Evolutionary conservation across 176 grass and related monocot species (phyloP), one percentile per base, ranked within the genome.

Genomic region (Avena insularis): DNA sequence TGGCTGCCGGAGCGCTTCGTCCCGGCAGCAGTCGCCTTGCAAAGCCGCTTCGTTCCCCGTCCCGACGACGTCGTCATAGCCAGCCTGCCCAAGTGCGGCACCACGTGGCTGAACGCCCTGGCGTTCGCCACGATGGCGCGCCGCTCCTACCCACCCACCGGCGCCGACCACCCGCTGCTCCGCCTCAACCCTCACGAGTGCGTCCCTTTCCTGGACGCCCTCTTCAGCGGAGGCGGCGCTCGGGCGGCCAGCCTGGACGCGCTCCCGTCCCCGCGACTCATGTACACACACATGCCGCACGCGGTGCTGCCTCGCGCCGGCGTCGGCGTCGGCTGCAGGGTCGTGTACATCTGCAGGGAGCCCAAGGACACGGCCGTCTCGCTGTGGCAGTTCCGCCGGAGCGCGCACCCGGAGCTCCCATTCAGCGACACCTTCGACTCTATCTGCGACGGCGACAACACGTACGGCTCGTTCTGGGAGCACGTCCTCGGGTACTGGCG

Each of bases 1-100:
- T 71, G 68, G 68, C 9, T 71, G 68, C 68, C 68, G 68, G 68
- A 71, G 68, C 0, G 8, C 3, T 71, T 43, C 17, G 19, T 71
- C 0, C 68, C 68, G 38, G 17, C 38, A 19, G 68, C 68, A 4
- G 17, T n/a, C 1, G 68, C 9, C 68, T 8, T 71, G 0, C 68
- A 71, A 3, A 38, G 19, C 68, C 38, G 68, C 19, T n/a, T 71
- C 68, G 68, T n/a, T 11, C 17, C 36, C 38, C 69, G 19, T 9
- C 69, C 36, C 14, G 82, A 68, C 48, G 92, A 91, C 77, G 82
- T 93, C 19, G 5, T 91, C 50, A 68, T 91, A 7, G 67, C 81
- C 6, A 89, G 92, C 74, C 84, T 80, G 27, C 90, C 78, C 55
- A 92, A 92, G 84, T 88, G 75, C 69, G 86, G 90, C 59, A 86